phyloP scores from a whole-genome alignment of 768 basidiomycete genomes.

The Cyclocybe aegerita region DNA sequence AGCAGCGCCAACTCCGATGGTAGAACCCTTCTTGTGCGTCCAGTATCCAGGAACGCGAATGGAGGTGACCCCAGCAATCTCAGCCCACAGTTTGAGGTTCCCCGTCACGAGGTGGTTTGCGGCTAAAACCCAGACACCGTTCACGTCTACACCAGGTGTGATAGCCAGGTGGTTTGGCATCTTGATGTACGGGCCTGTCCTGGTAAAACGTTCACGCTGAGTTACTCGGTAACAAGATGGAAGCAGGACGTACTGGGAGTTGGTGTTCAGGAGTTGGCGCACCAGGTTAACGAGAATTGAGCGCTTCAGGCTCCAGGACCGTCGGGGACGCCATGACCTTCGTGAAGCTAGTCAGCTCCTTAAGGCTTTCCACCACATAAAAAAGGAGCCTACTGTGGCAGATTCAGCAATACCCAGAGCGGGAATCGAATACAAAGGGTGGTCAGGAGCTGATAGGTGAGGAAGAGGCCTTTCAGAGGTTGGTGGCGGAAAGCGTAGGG shows the following conservation, averaged over 20 bases:
- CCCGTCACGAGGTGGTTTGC: slow-evolving; percentile 42
- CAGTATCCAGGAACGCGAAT: slow-evolving; percentile 57
- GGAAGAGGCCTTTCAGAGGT: slow-evolving; percentile 49
- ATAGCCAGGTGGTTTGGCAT: slow-evolving; percentile 42
- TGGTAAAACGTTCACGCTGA: slow-evolving; percentile 10
- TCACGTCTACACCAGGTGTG: slow-evolving; percentile 35
- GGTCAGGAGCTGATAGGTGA: slow-evolving; percentile 39
- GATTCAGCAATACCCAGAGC: slow-evolving; percentile 41
- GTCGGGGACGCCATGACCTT: slow-evolving; percentile 39
- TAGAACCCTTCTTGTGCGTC: slow-evolving; percentile 42
- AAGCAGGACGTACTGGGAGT: slow-evolving; percentile 23
- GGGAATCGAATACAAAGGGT: slow-evolving; percentile 46
- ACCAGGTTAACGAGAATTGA: slow-evolving; percentile 33
- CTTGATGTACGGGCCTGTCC: slow-evolving; percentile 31
- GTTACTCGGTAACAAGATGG: background rate
- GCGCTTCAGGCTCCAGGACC: slow-evolving; percentile 43
- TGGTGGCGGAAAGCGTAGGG: slow-evolving; percentile 36
- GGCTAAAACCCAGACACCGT: slow-evolving; percentile 50
- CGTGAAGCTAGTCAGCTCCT: too few species aligned
- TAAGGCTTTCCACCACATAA: background rate
- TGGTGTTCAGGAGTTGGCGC: slow-evolving; percentile 26
- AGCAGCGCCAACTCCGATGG: slow-evolving; percentile 32
- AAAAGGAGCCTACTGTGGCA: slow-evolving; percentile 30
- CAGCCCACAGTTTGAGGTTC: slow-evolving; percentile 40
- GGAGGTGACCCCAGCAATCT: slow-evolving; percentile 36